Base-by-base conservation (phyloP, 2,329 filamentous ascomycete genomes). In the Eutypa lata region DNA sequence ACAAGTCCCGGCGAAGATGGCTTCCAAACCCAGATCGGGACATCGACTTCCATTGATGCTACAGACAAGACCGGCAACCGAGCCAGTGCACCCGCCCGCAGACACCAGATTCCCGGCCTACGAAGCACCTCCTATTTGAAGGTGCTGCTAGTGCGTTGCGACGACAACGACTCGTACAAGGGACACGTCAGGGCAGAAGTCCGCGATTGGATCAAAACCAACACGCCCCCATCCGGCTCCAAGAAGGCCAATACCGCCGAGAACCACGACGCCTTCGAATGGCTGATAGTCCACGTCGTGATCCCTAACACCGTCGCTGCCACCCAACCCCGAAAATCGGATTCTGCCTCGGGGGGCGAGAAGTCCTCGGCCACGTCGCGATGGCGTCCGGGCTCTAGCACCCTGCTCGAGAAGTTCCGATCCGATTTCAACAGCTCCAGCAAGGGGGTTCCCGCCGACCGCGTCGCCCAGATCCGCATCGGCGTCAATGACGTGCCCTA, bases 91-190 rank as follows among this genome's bases (percentile, higher is more conserved):
- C 73, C 62, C 58, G 80, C 83, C 57, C 83, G 93, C 47, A 82
- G 94, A 48, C 94, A 99, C 68, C 94, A 99, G 68, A 97, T 99
- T 50, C 94, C 94, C 1, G 95, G 94, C 3, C 75, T 99, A 52
- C 87, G 93, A 38, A 89, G 90, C 57, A 97, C 93, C 1, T 91
- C 95, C 1, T 99, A 99, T 69, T 78, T 99, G 54, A 97, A 96
- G 69, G 76, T 99, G 7, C 88, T 92, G 53, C 76, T 99, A 2
- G 80, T 99, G 50, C 84, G 92, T 65, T 97, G 94, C 73, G 94
- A 97, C 73, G 94, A 99, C 68, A 96, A 91, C 65, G 95, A 99
- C 47, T 85, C 85, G 8, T 99, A 99, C 78, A 97, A 96, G 71
- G 77, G 83, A 2, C 84, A 84, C 13, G 86, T 90, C 7, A 82